Conservation (phyloP, 371 early-diverging fungal species). For the Mucor racemosus region DNA sequence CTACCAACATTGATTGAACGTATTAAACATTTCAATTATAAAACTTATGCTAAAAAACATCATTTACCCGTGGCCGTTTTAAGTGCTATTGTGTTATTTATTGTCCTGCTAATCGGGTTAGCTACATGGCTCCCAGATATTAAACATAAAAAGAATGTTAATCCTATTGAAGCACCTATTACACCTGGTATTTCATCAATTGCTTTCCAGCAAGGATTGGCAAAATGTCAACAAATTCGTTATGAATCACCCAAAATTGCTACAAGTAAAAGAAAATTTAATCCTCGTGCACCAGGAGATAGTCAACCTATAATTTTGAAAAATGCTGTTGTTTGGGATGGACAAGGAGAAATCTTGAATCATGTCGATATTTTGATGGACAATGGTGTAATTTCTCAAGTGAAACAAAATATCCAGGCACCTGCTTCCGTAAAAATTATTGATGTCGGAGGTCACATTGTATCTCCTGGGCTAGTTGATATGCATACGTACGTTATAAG, state of each 20-base stretch:
- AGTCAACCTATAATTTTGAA: constrained; percentile 40
- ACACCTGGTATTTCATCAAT: constrained; percentile 13
- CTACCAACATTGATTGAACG: background rate
- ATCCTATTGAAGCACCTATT: constrained; percentile 8
- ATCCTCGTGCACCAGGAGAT: constrained; percentile 11
- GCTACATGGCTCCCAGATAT: constrained; percentile 7
- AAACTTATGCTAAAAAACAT: background rate
- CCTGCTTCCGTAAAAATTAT: constrained; percentile 40
- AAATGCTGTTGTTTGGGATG: constrained; percentile 67
- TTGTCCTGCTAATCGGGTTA: constrained; percentile 6
- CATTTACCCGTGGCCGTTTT: background rate
- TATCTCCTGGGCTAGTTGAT: constrained; percentile 80
- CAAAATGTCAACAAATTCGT: constrained; percentile 46
- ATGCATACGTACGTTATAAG: constrained; percentile 66
- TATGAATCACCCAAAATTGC: constrained; percentile 1
- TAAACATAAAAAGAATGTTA: background rate
- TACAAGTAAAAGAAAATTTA: background rate
- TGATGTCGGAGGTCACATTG: constrained; percentile 67
- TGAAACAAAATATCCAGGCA: constrained; percentile 40
- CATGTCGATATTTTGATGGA: constrained; percentile 57
- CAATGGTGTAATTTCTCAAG: constrained; percentile 51
- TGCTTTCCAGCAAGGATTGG: constrained; percentile 8
- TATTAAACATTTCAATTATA: background rate
- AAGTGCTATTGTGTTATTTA: background rate
- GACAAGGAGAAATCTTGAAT: constrained; percentile 48